These are phyloP conservation scores for Fragosphaeria purpurea DNA, from an alignment of 2,329 filamentous ascomycete genomes.

Conservation along the genomic window DNA sequence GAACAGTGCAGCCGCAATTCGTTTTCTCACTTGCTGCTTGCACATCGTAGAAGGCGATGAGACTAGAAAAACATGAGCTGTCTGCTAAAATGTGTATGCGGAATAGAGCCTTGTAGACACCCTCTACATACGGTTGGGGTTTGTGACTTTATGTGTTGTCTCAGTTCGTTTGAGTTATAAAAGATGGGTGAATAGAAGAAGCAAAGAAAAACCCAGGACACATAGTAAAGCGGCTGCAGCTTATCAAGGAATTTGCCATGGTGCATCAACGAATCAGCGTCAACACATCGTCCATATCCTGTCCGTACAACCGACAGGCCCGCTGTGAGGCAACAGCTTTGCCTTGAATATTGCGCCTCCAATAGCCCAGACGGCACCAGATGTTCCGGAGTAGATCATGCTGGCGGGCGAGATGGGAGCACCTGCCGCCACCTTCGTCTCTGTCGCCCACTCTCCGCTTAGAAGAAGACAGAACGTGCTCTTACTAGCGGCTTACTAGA, in stretches of 20 bases:
- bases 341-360: not conserved
- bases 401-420: not conserved
- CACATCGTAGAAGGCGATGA: constrained; percentile 1
- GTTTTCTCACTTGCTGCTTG: constrained; percentile 1
- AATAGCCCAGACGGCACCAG: constrained; percentile 1
- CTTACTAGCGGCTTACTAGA: not conserved
- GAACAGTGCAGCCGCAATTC: constrained; percentile 2
- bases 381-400: constrained; percentile 1
- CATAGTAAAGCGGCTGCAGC: not conserved
- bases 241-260: not conserved
- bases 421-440: not conserved
- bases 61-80: not conserved
- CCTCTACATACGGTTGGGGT: not conserved
- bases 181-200: not conserved
- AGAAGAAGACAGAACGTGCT: not conserved
- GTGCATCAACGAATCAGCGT: not conserved
- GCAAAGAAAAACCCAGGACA: too few relatives aligned
- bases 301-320: too few relatives aligned
- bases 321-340: not conserved
- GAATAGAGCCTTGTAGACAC: not conserved
- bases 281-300: not conserved
- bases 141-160: not conserved
- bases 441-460: not conserved
- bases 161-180: not conserved
- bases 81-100: not conserved